phyloP scores from a whole-genome alignment of 352 stramenopile genomes.

The Lagenidium sp. region DNA sequence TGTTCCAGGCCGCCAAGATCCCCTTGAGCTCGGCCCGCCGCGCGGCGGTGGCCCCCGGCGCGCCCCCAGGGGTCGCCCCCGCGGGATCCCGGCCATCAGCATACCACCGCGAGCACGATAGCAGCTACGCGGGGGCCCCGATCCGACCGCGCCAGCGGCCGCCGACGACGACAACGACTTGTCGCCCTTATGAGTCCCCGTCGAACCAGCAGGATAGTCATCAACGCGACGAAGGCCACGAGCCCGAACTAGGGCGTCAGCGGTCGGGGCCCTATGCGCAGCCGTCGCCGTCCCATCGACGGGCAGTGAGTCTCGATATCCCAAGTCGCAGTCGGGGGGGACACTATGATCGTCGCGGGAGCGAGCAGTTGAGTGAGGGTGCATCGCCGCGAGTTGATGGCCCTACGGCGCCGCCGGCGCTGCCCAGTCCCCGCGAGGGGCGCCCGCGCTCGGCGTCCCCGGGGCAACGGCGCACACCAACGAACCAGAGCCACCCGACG shows the following conservation, averaged over 20 bases:
- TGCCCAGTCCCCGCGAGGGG: too few species aligned
- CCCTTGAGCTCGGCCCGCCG: conserved; percentile 23
- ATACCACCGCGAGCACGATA: neutral
- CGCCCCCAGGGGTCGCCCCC: neutral
- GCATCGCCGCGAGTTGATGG: neutral
- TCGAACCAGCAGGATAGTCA: too few species aligned
- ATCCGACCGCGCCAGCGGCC: too few species aligned
- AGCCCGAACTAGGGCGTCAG: neutral
- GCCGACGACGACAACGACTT: too few species aligned
- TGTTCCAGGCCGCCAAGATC: conserved; percentile 51
- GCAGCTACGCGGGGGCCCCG: neutral
- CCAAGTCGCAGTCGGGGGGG: too few species aligned
- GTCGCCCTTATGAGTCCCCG: too few species aligned
- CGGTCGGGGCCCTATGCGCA: neutral
- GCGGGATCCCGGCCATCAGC: neutral
- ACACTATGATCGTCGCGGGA: neutral
- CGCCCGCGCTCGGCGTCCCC: neutral
- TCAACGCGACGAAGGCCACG: too few species aligned
- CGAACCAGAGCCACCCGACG: neutral
- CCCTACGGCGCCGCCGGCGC: too few species aligned
- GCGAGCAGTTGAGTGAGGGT: too few species aligned
- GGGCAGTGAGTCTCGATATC: too few species aligned
- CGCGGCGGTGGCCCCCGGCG: conserved; percentile 9
- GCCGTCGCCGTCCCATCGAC: too few species aligned
- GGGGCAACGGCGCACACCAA: conserved; percentile 1